Base-by-base conservation (phyloP, 257 asterid genomes). In the Paraleonurus japonicus region DNA sequence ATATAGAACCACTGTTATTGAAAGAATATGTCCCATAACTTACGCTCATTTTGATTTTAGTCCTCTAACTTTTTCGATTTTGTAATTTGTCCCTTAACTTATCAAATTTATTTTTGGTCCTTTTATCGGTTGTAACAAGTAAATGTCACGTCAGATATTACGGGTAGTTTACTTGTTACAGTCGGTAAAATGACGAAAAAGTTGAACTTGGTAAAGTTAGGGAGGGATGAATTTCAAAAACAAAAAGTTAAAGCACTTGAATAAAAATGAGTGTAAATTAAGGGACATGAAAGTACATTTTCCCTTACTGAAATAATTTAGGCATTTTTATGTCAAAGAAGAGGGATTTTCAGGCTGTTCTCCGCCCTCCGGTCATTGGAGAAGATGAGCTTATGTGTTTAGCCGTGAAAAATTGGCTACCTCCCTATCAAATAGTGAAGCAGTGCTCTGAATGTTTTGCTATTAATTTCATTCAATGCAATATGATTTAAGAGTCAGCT, bases 311-410 rank as follows among this genome's bases (percentile, higher is more conserved):
- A 71, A 32, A 45, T 59, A 35, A 67, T 5, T 32, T 26, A 11
- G 19, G 33, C 61, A 63, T 55, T 69, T 54, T 30, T 53, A 19
- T 41, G 60, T 28, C 39, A 19, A 35, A 4, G 22, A 60, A 66
- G 10, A 43, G 32, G 57, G 32, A 66, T 37, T 39, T 37, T 60
- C 50, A 41, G 50, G n/a, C 41, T 24, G 26, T 23, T 37, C 41
- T 33, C n/a, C n/a, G n/a, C n/a, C n/a, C 64, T 60, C 48, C 45
- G 17, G 32, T 70, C 51, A 60, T 23, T 65, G 30, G 47, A 51
- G 12, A 17, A n/a, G 16, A 72, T 17, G 55, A 59, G 6, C 43
- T 39, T 72, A 22, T 37, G 41, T 57, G 61, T 24, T 67, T 20
- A 15, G 60, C 67, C 63, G 37, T 59, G 26, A 47, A 30, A 35